Evolutionary conservation across 164 flowering plant genomes (phyloP).

Genomic region (Annona squamosa): DNA sequence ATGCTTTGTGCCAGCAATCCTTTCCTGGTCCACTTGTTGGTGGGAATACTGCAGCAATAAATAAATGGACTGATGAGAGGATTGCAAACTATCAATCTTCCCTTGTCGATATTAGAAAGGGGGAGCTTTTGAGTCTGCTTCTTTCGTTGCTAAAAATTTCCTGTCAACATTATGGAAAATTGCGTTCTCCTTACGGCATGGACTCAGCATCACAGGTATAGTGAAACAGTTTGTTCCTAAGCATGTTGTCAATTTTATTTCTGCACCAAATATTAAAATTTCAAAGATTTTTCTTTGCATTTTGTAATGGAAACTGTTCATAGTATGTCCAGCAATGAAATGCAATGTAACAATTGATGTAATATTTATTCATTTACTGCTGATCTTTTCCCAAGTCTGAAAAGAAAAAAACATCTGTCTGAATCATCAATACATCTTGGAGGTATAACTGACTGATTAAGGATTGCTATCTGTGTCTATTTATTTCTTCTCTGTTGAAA

Average conservation of each 20-base stretch:
- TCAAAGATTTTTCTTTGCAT: background rate
- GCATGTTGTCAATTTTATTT: background rate
- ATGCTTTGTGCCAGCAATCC: constrained; percentile 59
- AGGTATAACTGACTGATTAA: too few species aligned
- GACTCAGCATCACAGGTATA: constrained; percentile 57
- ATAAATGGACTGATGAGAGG: constrained; percentile 94
- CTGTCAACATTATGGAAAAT: constrained; percentile 89
- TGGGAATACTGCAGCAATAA: constrained; percentile 75
- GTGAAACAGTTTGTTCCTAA: background rate
- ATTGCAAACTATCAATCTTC: constrained; percentile 50
- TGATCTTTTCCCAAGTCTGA: background rate
- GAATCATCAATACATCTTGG: background rate
- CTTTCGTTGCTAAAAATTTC: constrained; percentile 84
- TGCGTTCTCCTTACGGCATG: constrained; percentile 86
- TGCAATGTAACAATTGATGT: background rate
- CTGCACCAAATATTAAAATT: background rate
- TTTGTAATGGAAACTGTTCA: background rate
- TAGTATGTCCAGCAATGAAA: background rate
- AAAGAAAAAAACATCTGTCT: background rate
- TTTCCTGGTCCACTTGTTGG: constrained; percentile 96
- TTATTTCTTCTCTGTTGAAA: too few species aligned
- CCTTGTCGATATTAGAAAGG: constrained; percentile 40
- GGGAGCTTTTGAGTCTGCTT: constrained; percentile 59
- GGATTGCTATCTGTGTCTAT: too few species aligned
- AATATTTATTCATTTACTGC: background rate